Evolutionary conservation across 208 protist genomes (phyloP).

Genomic region (Leishmania guyanensis): DNA sequence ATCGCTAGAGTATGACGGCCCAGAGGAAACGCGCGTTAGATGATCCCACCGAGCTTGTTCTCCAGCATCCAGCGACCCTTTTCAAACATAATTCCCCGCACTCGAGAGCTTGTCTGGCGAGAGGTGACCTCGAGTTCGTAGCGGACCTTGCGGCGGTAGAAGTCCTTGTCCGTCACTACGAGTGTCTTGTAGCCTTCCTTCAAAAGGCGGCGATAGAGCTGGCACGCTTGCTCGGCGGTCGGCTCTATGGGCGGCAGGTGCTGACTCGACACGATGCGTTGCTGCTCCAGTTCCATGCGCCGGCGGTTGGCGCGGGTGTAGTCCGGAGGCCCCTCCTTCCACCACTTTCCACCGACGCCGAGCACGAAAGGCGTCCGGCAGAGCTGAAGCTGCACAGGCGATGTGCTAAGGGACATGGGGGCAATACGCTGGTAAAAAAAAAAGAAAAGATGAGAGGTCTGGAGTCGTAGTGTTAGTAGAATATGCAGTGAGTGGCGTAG

Average conservation of each 20-base stretch:
- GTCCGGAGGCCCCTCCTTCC: slow-evolving; percentile 74
- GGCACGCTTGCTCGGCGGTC: slow-evolving; percentile 57
- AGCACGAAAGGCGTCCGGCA: slow-evolving; percentile 15
- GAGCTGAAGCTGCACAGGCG: slow-evolving; percentile 30
- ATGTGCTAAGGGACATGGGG: slow-evolving; percentile 28
- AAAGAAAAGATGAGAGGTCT: too few species aligned
- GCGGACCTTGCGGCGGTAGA: slow-evolving; percentile 71
- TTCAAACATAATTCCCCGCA: slow-evolving; percentile 92
- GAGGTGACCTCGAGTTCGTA: slow-evolving; percentile 90
- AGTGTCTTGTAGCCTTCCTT: slow-evolving; percentile 55
- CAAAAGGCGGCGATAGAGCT: slow-evolving; percentile 74
- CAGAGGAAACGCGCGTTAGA: slow-evolving; percentile 31
- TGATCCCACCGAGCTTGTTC: slow-evolving; percentile 81
- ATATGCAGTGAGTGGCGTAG: not conserved
- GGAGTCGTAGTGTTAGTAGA: not conserved
- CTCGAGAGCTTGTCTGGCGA: slow-evolving; percentile 79
- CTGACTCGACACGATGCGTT: slow-evolving; percentile 54
- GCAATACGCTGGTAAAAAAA: too few species aligned
- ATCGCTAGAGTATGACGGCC: not conserved
- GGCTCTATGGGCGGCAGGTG: slow-evolving; percentile 77
- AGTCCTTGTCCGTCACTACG: slow-evolving; percentile 75
- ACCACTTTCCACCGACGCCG: slow-evolving; percentile 52
- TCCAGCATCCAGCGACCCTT: slow-evolving; percentile 82
- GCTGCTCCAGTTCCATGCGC: slow-evolving; percentile 59
- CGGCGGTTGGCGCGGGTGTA: slow-evolving; percentile 72